Base-by-base conservation (phyloP, 2,329 filamentous ascomycete species). In the Gnomoniopsis smithogilvyi region DNA sequence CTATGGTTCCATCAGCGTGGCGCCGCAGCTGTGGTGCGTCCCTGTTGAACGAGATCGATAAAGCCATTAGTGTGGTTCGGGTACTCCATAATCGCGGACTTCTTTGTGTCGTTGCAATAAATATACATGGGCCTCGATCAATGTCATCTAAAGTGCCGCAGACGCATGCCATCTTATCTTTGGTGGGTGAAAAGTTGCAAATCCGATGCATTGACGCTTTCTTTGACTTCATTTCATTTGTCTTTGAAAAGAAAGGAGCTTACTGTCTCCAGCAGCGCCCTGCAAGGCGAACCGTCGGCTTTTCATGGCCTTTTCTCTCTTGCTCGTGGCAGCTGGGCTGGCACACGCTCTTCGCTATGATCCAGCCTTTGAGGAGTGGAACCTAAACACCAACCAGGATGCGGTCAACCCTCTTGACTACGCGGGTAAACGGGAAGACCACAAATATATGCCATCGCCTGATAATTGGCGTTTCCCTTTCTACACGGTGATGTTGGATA, bases 401-500 rank as follows among this genome's bases (percentile, higher is more conserved):
- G 57, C 60, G 7, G 34, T 8, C 38, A 24, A 38, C 14, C 53
- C 57, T 4, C 60, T 62, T 14, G 49, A 62, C 2, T 62, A 62
- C 14, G 53, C 52, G 56, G 60, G 60, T 14, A 53, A 50, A 52
- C 59, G 60, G 52, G 41, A 52, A 15, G 52, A 49, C 4, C 60
- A 62, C 30, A 54, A 49, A 7, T 62, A 60, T 36, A 56, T 54
- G 6, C 56, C 53, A 17, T 62, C 60, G 7, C 60, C 60, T 17
- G 49, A 60, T 4, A 62, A 62, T 19, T 62, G 60, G 60, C 60
- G 60, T 14, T 60, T 62, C 53, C 60, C 60, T 17, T 60, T 53
- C 19, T 88, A 87, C 67, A 84, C 82, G 15, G 74, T 87, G 49
- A 85, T 85, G 64, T 70, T 86, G 12, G 84, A 87, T 67, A 74